These are phyloP conservation scores for Buxus sempervirens DNA, from an alignment of 164 flowering plant species.

Conservation along the genomic window DNA sequence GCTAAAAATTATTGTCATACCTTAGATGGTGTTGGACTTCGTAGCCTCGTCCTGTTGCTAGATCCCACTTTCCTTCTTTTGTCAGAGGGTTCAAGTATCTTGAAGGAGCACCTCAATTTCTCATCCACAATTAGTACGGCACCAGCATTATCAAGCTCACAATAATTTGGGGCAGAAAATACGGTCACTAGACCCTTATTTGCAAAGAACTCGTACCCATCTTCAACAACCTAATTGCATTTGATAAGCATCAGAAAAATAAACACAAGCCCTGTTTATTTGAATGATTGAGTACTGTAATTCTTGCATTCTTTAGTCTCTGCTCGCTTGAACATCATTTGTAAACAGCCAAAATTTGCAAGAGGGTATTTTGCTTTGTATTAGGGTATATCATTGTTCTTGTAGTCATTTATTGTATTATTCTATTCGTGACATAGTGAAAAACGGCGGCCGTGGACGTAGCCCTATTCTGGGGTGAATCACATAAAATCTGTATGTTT, in stretches of 20 bases:
- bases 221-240: constrained; percentile 53
- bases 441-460: too few species aligned
- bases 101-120: constrained; percentile 50
- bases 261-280: too few species aligned
- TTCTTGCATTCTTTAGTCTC: background rate
- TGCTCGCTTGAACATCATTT: background rate
- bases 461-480: too few species aligned
- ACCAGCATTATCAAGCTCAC: constrained; percentile 63
- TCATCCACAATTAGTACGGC: constrained; percentile 64
- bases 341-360: background rate
- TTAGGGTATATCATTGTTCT: too few species aligned
- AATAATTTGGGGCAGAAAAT: constrained; percentile 58
- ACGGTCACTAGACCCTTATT: constrained; percentile 46
- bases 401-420: too few species aligned
- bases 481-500: too few species aligned
- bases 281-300: background rate
- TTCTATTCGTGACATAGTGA: too few species aligned
- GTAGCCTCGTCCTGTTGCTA: constrained; percentile 39
- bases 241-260: background rate
- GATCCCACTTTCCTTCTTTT: constrained; percentile 46
- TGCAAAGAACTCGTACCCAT: constrained; percentile 66
- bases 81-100: constrained; percentile 48
- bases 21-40: constrained; percentile 51
- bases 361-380: too few species aligned
- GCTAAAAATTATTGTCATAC: constrained; percentile 20